phyloP scores from a whole-genome alignment of 768 basidiomycete genomes.

The Suillus fuscotomentosus region DNA sequence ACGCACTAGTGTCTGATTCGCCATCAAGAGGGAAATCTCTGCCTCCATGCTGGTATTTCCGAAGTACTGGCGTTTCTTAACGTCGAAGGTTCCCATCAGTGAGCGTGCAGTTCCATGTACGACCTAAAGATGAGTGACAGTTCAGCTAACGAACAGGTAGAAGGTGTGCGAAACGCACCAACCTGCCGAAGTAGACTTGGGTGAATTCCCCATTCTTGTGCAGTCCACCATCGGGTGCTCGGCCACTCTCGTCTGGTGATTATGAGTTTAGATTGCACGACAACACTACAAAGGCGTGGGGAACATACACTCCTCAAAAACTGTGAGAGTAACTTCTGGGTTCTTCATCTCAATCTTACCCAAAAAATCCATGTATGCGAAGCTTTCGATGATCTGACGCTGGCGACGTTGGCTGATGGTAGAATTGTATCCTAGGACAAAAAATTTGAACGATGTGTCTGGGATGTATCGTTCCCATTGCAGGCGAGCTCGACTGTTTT shows the following conservation, averaged over 20 bases:
- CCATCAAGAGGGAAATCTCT: slow-evolving; percentile 94
- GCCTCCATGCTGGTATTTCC: slow-evolving; percentile 99
- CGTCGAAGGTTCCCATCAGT: slow-evolving; percentile 70
- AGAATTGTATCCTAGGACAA: slow-evolving; percentile 72
- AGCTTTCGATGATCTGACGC: slow-evolving; percentile 68
- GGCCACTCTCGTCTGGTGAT: slow-evolving; percentile 46
- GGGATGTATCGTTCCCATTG: slow-evolving; percentile 61
- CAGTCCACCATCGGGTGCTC: slow-evolving; percentile 46
- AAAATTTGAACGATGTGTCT: slow-evolving; percentile 79
- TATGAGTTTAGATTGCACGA: neutral
- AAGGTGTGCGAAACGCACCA: slow-evolving; percentile 55
- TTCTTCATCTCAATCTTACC: slow-evolving; percentile 81
- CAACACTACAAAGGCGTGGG: neutral
- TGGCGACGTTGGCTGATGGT: slow-evolving; percentile 69
- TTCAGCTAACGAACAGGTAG: neutral
- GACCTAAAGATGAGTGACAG: slow-evolving; percentile 36
- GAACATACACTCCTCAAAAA: slow-evolving; percentile 85
- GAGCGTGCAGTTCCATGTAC: slow-evolving; percentile 65
- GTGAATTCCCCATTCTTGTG: slow-evolving; percentile 68
- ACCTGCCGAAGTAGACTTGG: slow-evolving; percentile 80
- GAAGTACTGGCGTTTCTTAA: slow-evolving; percentile 87
- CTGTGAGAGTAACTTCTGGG: slow-evolving; percentile 69
- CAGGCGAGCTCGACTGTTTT: slow-evolving; percentile 39
- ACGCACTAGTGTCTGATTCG: slow-evolving; percentile 85
- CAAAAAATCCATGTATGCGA: slow-evolving; percentile 79